These are phyloP conservation scores for Millerozyma miso DNA, from an alignment of 805 yeast species.

Conservation along the genomic window DNA sequence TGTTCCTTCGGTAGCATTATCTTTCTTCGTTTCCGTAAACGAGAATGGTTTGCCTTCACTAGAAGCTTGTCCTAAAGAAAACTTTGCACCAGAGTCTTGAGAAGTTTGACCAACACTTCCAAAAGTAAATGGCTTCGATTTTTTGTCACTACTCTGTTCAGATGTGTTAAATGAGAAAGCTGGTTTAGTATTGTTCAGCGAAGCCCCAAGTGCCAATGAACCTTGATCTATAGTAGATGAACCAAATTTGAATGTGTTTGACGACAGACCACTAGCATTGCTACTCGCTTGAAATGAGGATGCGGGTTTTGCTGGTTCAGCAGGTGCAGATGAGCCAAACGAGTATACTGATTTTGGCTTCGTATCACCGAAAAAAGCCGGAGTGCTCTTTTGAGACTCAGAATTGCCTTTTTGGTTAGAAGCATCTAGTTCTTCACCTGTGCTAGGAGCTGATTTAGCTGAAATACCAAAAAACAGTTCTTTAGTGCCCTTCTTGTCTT, in stretches of 20 bases:
- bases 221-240: conserved; percentile 1
- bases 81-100: conserved; percentile 10
- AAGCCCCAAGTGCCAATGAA: not conserved
- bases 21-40: conserved; percentile 5
- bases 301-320: conserved; percentile 13
- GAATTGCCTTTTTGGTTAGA: not conserved
- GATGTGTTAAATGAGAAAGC: conserved; percentile 19
- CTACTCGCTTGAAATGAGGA: conserved; percentile 16
- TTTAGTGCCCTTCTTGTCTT: conserved; percentile 2
- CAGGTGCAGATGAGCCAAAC: conserved; percentile 13
- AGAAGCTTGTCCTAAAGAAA: conserved; percentile 14
- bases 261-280: conserved; percentile 6
- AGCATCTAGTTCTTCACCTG: not conserved
- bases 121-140: conserved; percentile 5
- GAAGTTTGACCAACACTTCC: not conserved
- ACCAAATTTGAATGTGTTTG: conserved; percentile 19
- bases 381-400: not conserved
- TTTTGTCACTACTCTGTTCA: conserved; percentile 1
- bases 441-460: not conserved
- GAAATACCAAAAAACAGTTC: conserved; percentile 19
- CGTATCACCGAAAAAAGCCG: conserved; percentile 4
- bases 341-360: conserved; percentile 23
- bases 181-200: conserved; percentile 16
- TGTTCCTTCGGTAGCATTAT: conserved; percentile 5
- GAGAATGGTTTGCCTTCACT: conserved; percentile 23